These are phyloP conservation scores for Candida maris DNA, from an alignment of 805 yeast genomes.

Conservation along the genomic window DNA sequence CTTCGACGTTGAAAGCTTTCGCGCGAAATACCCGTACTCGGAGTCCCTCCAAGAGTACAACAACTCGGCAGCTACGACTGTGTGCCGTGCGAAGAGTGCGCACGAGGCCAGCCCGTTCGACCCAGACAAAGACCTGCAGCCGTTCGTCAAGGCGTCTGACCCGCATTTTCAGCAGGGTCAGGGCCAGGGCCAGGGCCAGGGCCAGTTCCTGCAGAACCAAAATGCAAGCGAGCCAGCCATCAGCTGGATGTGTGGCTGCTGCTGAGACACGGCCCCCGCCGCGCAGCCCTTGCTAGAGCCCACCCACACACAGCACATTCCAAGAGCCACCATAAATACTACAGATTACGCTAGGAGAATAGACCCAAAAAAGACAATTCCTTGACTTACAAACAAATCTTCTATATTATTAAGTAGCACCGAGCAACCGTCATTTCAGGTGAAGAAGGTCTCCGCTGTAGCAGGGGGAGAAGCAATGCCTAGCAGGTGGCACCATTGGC, in stretches of 20 bases:
- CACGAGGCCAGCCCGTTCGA: conserved; percentile 14
- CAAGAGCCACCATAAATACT: no score
- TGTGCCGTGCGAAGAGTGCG: not conserved
- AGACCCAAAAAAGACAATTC: conserved; percentile 1
- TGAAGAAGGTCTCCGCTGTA: no score
- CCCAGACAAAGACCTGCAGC: conserved; percentile 14
- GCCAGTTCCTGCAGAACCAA: not conserved
- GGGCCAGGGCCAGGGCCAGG: not conserved
- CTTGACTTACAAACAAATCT: conserved; percentile 1
- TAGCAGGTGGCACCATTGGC: no score
- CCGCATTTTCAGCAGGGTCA: not conserved
- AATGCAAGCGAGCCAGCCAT: not conserved
- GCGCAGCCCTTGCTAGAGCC: no score
- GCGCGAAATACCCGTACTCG: conserved; percentile 13
- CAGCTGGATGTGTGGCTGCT: conserved; percentile 17
- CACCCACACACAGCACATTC: no score
- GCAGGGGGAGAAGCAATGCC: no score
- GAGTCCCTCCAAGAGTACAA: conserved; percentile 15
- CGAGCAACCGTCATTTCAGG: not conserved
- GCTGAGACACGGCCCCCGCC: no score
- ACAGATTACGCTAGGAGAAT: no score
- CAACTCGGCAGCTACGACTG: conserved; percentile 4
- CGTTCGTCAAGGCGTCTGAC: conserved; percentile 6
- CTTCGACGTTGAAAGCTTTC: conserved; percentile 12
- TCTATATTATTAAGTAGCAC: not conserved